A percentile compares a stretch with the other conserved stretches of the same genome.
Evolutionary conservation across 169 alveolate species (phyloP).

Genomic region (Cryptosporidium baileyi): DNA sequence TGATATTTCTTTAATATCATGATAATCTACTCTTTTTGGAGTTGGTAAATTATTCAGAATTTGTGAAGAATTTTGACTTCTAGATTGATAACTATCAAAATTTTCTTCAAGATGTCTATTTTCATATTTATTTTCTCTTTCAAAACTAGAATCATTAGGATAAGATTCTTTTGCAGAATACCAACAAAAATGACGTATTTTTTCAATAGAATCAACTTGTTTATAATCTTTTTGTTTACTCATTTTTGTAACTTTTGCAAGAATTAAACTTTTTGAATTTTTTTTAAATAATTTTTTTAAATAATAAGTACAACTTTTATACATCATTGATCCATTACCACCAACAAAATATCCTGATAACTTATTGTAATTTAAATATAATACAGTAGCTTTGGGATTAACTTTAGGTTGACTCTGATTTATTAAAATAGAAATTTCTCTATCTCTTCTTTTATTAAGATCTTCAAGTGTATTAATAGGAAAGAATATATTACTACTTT

Average conservation of each 20-base stretch:
- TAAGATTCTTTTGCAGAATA: slow-evolving; percentile 25
- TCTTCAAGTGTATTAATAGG: slow-evolving; percentile 21
- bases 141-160: slow-evolving; percentile 46
- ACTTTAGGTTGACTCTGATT: slow-evolving; percentile 24
- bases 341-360: slow-evolving; percentile 51
- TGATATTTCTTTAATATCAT: background rate
- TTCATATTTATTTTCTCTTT: slow-evolving; percentile 16
- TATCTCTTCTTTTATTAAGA: background rate
- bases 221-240: background rate
- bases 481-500: slow-evolving; percentile 3
- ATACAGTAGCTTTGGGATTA: slow-evolving; percentile 64
- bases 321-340: slow-evolving; percentile 67
- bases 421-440: slow-evolving; percentile 6
- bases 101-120: background rate
- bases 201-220: background rate
- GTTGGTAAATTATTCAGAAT: too few species aligned
- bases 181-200: slow-evolving; percentile 54
- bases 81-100: slow-evolving; percentile 12
- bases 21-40: slow-evolving; percentile 37
- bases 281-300: background rate
- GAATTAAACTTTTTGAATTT: background rate
- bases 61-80: background rate
- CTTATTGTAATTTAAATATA: background rate
- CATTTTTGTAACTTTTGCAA: slow-evolving; percentile 29
- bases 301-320: slow-evolving; percentile 45